A percentile compares a stretch with the other conserved stretches of the same genome.
Conservation (phyloP, 371 early-diverging fungal genomes). For the Encephalitozoon intestinalis region DNA sequence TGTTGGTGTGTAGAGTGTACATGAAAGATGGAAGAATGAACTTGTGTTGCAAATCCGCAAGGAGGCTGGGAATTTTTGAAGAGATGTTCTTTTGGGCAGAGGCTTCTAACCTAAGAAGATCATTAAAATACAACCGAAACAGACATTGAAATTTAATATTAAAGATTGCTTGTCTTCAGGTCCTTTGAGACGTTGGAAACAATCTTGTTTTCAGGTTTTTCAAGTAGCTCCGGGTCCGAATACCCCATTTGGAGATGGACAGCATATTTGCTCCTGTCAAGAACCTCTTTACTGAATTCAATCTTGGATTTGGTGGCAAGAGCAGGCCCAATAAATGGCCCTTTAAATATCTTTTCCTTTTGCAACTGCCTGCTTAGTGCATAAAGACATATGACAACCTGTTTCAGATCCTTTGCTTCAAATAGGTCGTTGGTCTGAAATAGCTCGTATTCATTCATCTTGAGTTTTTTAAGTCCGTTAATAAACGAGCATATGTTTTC, state of each 20-base stretch:
- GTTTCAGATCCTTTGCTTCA: conserved; percentile 72
- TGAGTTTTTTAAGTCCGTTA: conserved; percentile 64
- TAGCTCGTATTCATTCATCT: conserved; percentile 70
- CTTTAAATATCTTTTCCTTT: conserved; percentile 62
- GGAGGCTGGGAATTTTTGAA: conserved; percentile 7
- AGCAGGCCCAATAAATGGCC: conserved; percentile 58
- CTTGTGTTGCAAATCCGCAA: conserved; percentile 3
- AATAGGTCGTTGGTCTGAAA: conserved; percentile 80
- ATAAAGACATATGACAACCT: conserved; percentile 65
- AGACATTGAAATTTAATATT: neutral
- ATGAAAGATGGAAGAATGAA: neutral
- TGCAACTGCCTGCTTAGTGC: conserved; percentile 71
- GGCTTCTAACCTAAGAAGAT: neutral
- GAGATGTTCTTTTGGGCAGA: conserved; percentile 26
- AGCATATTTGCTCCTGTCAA: conserved; percentile 51
- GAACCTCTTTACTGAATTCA: conserved; percentile 52
- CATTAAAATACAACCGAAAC: neutral
- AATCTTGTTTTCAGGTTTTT: neutral
- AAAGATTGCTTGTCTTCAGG: neutral
- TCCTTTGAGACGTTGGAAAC: neutral
- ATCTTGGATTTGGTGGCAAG: conserved; percentile 40
- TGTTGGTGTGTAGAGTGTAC: conserved; percentile 8
- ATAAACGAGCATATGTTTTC: conserved; percentile 76
- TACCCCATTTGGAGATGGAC: conserved; percentile 46
- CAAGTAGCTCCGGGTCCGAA: neutral